Evolutionary conservation across 768 basidiomycete species (phyloP), one percentile per base, ranked within the genome.

Genomic region (Naematelia aurantialba): DNA sequence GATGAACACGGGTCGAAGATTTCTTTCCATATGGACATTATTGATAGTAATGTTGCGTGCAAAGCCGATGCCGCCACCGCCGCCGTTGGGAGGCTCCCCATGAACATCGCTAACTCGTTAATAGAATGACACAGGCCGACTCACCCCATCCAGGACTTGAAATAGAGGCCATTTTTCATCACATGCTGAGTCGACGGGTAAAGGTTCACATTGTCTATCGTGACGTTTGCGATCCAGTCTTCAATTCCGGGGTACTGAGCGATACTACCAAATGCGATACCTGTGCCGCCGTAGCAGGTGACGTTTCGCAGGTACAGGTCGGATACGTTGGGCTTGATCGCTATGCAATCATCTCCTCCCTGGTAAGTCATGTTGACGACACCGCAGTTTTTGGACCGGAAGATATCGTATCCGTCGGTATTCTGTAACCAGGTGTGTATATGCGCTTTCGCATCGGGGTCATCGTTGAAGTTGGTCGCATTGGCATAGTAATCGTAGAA

Each of bases 241-340:
- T 8, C 34, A 8, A 8, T 39, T 8, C 34, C 34, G 8, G 34
- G 8, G 17, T 39, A 39, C 17, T 39, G 34, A 8, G 8, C 34
- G 17, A 39, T 17, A 17, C 8, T 8, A 8, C 34, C 34, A 39
- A 39, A 39, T 8, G 34, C 34, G 34, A 39, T 39, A 17, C 34
- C 34, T 17, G 17, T 39, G 2, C 79, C 79, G 22, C 71, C 72
- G 51, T 74, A 62, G 55, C 79, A 79, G 4, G 70, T 66, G 19
- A 71, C 75, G 58, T 80, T 76, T 45, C 76, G 68, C 17, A 78
- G 75, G 54, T 77, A 62, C 21, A 80, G 79, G 52, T 78, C 75
- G 19, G 78, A 78, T 1, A 77, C 77, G 58, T 80, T 80, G 2
- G 78, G 78, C 56, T 80, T 80, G 25, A 76, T 58, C 1, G 78